Conservation (phyloP, 2,329 filamentous ascomycete genomes). For the Reticulascus tulasneorum region DNA sequence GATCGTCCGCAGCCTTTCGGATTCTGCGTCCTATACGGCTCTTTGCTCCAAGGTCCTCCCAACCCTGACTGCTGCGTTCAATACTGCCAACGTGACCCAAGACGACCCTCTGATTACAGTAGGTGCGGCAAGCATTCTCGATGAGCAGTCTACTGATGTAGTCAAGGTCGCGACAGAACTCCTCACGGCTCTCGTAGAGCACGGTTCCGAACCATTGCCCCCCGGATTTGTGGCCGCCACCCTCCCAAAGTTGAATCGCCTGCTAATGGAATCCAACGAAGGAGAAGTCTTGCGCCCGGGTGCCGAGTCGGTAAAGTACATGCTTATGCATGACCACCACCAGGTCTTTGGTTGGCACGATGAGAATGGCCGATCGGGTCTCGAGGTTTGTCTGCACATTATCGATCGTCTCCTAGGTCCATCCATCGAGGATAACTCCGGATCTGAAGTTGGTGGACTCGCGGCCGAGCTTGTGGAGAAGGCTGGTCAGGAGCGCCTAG, state of each 20-base stretch:
- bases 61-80: constrained; percentile 82
- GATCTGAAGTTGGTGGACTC: constrained; percentile 91
- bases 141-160: constrained; percentile 1
- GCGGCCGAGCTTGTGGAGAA: constrained; percentile 95
- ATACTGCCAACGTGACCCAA: constrained; percentile 79
- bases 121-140: constrained; percentile 26
- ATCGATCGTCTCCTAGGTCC: constrained; percentile 86
- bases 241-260: constrained; percentile 79
- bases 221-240: constrained; percentile 79
- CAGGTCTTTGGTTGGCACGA: constrained; percentile 88
- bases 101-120: constrained; percentile 79
- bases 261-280: constrained; percentile 80
- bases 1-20: constrained; percentile 66
- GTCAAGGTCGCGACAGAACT: constrained; percentile 65
- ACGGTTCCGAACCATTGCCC: constrained; percentile 81
- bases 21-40: constrained; percentile 65
- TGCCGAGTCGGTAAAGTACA: constrained; percentile 81
- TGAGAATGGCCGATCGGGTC: constrained; percentile 71
- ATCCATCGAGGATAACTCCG: constrained; percentile 84
- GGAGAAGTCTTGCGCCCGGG: constrained; percentile 84
- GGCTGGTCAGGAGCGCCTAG: constrained; percentile 84
- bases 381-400: constrained; percentile 86
- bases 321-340: constrained; percentile 83
- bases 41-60: constrained; percentile 85
- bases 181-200: constrained; percentile 73